phyloP scores from a whole-genome alignment of 352 stramenopile species.

The Pythium sukuiense region DNA sequence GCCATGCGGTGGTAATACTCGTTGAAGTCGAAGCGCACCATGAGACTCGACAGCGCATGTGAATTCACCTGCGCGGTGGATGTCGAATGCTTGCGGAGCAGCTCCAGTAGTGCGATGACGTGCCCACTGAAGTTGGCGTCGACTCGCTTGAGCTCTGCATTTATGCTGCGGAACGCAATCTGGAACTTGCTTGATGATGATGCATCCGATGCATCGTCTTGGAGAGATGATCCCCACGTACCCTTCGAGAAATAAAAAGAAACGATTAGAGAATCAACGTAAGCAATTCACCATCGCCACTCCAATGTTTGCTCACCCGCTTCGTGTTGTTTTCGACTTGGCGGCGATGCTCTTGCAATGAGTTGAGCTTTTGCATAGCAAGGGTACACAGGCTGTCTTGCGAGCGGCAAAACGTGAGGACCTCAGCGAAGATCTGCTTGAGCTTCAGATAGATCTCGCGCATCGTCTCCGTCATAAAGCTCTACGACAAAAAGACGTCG shows the following conservation, averaged over 20 bases:
- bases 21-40: conserved; percentile 92
- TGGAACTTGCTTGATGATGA: conserved; percentile 16
- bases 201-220: conserved; percentile 44
- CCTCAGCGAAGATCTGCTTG: conserved; percentile 79
- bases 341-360: conserved; percentile 49
- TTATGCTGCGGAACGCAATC: conserved; percentile 23
- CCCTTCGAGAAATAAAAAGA: conserved; percentile 31
- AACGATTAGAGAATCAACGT: background rate
- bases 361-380: conserved; percentile 69
- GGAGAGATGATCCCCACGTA: conserved; percentile 57
- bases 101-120: conserved; percentile 68
- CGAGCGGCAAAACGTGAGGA: conserved; percentile 82
- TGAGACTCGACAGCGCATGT: conserved; percentile 83
- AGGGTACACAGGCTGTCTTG: conserved; percentile 83
- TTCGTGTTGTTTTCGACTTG: conserved; percentile 48
- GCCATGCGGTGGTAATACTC: conserved; percentile 82
- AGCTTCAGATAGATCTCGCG: conserved; percentile 70
- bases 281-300: background rate
- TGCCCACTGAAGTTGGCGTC: conserved; percentile 53
- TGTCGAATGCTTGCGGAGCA: conserved; percentile 42
- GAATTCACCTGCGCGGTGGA: conserved; percentile 39
- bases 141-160: conserved; percentile 39
- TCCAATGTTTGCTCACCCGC: conserved; percentile 29
- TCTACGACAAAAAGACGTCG: conserved; percentile 33
- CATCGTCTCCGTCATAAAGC: conserved; percentile 83